Conservation (phyloP, 2,329 filamentous ascomycete species). For the Talaromyces sp. region DNA sequence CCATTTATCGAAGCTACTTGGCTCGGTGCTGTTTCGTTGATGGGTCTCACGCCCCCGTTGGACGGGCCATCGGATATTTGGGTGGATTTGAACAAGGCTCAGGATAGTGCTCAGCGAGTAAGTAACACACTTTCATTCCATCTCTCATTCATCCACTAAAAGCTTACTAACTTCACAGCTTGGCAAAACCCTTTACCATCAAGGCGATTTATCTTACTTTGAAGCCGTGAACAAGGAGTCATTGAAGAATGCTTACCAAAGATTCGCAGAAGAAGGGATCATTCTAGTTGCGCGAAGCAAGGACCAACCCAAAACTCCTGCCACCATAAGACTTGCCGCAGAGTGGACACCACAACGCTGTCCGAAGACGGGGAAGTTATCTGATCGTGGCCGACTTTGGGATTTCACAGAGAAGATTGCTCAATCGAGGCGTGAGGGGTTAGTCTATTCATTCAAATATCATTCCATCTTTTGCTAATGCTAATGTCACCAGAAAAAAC, state of each 20-base stretch:
- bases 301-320: constrained; percentile 44
- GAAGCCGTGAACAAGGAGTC: constrained; percentile 99
- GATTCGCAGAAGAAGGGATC: constrained; percentile 89
- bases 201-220: constrained; percentile 95
- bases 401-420: constrained; percentile 88
- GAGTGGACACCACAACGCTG: constrained; percentile 74
- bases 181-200: constrained; percentile 95
- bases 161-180: constrained; percentile 52
- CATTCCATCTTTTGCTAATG: neutral
- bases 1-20: constrained; percentile 94
- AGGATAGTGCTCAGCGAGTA: constrained; percentile 78
- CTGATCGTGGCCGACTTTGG: constrained; percentile 78
- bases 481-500: constrained; percentile 64
- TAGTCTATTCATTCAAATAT: constrained; percentile 22
- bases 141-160: too few species aligned
- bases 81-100: constrained; percentile 74
- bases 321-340: constrained; percentile 63
- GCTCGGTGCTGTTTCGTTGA: constrained; percentile 83
- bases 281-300: constrained; percentile 69
- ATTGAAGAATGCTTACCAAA: constrained; percentile 84
- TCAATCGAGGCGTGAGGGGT: constrained; percentile 75
- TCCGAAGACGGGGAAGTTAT: constrained; percentile 57
- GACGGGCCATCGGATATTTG: constrained; percentile 64
- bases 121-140: constrained; percentile 29
- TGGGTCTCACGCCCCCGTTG: constrained; percentile 76